Base-by-base conservation (phyloP, 163 green algal species). In the Scenedesmus sp. region DNA sequence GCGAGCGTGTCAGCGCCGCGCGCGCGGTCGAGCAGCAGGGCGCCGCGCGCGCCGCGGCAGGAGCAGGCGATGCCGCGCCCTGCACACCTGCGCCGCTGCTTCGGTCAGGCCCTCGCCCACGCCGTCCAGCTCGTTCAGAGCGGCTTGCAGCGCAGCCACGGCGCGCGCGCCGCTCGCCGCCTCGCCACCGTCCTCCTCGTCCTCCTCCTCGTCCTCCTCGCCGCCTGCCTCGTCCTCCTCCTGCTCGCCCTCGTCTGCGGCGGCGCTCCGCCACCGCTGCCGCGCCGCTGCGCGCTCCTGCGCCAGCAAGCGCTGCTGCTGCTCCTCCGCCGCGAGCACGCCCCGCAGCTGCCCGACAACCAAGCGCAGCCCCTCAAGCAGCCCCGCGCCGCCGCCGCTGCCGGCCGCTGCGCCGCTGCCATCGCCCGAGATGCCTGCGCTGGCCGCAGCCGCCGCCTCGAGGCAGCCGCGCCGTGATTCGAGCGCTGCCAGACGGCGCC, bases 401-500 rank as follows among this genome's bases (percentile, higher is more conserved):
- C 39, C 39, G 10, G 39, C 7, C 39, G n/a, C n/a, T n/a, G n/a
- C 56, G 56, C 56, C 31, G 20, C 26, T 63, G 47, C 29, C 29
- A 6, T 77, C 54, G 11, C 69, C 69, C n/a, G 28, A 24, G n/a
- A 77, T 44, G 6, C 54, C 50, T 11, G 54, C 54, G 24, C 57
- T 42, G n/a, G 34, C 54, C 22, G 9, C 67, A 80, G 18, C 65
- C 66, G 10, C 83, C 58, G 76, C 69, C 82, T 94, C 84, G 31
- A 87, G 83, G 17, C 75, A 76, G 2, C 60, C 64, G 0, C 81
- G 64, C 0, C 87, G 69, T 0, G 79, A 66, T 57, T 93, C 89
- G 81, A 95, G 84, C 45, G 74, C 76, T n/a, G 83, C 81, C 53
- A 95, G 80, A 29, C 63, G 53, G 17, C 34, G 26, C 15, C 87